These are phyloP conservation scores for Cadophora luteo-olivacea DNA, from an alignment of 2,329 filamentous ascomycete species.

Conservation along the genomic window DNA sequence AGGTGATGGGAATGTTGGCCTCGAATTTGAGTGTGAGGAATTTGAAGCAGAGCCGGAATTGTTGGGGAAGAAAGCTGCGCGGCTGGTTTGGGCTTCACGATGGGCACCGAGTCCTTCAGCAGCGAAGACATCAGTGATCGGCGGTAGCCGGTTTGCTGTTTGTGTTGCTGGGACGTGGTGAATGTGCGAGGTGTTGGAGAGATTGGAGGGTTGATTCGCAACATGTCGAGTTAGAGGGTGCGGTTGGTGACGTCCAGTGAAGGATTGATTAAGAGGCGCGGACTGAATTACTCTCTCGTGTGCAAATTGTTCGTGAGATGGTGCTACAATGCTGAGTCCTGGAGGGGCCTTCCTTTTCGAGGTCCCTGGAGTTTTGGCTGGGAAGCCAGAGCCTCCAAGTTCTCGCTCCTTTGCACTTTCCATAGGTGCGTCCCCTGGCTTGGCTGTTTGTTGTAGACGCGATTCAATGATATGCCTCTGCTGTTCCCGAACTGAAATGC, in stretches of 20 bases:
- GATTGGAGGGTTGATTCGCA: slow-evolving; percentile 80
- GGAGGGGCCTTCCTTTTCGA: slow-evolving; percentile 82
- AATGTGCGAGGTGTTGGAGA: slow-evolving; percentile 86
- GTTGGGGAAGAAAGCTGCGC: slow-evolving; percentile 36
- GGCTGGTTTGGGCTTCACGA: slow-evolving; percentile 51
- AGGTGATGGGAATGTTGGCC: slow-evolving; percentile 78
- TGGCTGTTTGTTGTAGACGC: slow-evolving; percentile 85
- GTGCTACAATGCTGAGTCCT: slow-evolving; percentile 92
- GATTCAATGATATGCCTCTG: slow-evolving; percentile 95
- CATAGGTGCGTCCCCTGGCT: slow-evolving; percentile 71
- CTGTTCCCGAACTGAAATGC: slow-evolving; percentile 90
- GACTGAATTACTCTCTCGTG: slow-evolving; percentile 97
- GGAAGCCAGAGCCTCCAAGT: slow-evolving; percentile 45
- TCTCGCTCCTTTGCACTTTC: slow-evolving; percentile 63
- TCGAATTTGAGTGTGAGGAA: slow-evolving; percentile 67
- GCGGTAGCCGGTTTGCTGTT: slow-evolving; percentile 89
- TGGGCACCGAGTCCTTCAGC: slow-evolving; percentile 72
- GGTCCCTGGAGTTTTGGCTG: slow-evolving; percentile 74
- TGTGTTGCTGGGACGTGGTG: slow-evolving; percentile 88
- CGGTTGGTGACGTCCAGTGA: slow-evolving; percentile 86
- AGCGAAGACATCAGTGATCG: slow-evolving; percentile 93
- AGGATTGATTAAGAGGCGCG: slow-evolving; percentile 91
- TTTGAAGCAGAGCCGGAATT: slow-evolving; percentile 51
- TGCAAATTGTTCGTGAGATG: slow-evolving; percentile 89
- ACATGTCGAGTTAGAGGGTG: slow-evolving; percentile 79